These are phyloP conservation scores for Tricholoma flavovirens DNA, from an alignment of 768 basidiomycete species.

Conservation along the genomic window DNA sequence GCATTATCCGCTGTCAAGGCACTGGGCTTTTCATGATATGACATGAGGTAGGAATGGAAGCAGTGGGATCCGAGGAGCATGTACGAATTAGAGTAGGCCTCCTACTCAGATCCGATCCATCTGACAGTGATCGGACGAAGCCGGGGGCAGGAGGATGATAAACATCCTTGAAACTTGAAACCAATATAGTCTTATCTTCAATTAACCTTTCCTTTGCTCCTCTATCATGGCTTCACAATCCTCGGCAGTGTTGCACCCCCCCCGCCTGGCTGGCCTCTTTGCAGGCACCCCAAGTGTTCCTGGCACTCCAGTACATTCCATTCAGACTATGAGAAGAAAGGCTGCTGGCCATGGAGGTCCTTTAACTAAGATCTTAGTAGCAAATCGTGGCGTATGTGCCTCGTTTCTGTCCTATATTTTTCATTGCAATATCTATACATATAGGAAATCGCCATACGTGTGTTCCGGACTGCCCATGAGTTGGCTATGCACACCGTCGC, in stretches of 20 bases:
- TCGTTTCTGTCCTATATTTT: constrained; percentile 3
- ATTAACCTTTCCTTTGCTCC: constrained; percentile 3
- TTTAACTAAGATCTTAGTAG: constrained; percentile 86
- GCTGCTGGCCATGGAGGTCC: constrained; percentile 88
- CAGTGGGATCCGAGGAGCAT: no score
- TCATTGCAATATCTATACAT: constrained; percentile 8
- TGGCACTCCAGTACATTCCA: constrained; percentile 83
- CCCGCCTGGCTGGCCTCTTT: constrained; percentile 68
- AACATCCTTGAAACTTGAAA: background rate
- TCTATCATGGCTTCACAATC: constrained; percentile 38
- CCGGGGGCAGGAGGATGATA: background rate
- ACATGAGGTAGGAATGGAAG: no score
- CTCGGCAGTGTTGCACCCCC: constrained; percentile 53
- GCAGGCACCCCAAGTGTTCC: constrained; percentile 70
- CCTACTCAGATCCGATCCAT: no score
- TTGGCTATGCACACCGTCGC: constrained; percentile 99
- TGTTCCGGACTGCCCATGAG: constrained; percentile 97
- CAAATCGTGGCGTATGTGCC: constrained; percentile 78
- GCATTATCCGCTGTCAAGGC: no score
- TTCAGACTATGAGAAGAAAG: constrained; percentile 87
- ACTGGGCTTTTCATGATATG: no score
- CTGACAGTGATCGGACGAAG: background rate
- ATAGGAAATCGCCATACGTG: constrained; percentile 99
- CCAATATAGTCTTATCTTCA: background rate
- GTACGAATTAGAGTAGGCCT: no score